These are phyloP conservation scores for Sinapis alba DNA, from an alignment of 441 rosid genomes.

Conservation along the genomic window DNA sequence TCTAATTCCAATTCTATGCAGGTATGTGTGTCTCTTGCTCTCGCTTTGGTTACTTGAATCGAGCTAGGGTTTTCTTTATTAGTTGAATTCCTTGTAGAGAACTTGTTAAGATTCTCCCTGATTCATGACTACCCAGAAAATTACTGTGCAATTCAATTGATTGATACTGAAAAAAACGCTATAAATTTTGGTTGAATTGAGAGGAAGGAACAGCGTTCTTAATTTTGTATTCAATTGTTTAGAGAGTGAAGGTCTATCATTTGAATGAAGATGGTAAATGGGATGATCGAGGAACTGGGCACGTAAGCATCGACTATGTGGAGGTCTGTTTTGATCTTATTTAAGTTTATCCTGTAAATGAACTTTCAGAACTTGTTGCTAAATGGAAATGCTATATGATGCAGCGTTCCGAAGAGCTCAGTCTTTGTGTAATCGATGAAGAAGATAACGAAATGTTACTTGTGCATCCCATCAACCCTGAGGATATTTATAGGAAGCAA, in stretches of 20 bases:
- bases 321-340: slow-evolving; percentile 75
- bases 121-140: not conserved
- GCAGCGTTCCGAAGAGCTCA: slow-evolving; percentile 93
- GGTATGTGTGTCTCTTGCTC: slow-evolving; percentile 48
- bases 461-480: slow-evolving; percentile 82
- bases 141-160: slow-evolving; percentile 8
- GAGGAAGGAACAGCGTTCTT: not conserved
- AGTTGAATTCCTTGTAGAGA: slow-evolving; percentile 19
- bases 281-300: slow-evolving; percentile 99
- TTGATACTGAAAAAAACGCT: not conserved
- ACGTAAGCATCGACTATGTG: slow-evolving; percentile 83
- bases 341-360: slow-evolving; percentile 7
- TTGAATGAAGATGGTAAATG: slow-evolving; percentile 93
- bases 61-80: slow-evolving; percentile 26
- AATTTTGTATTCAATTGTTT: slow-evolving; percentile 35
- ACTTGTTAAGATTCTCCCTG: not conserved
- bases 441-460: slow-evolving; percentile 94
- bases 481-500: slow-evolving; percentile 96
- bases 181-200: not conserved
- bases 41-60: slow-evolving; percentile 24
- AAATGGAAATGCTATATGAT: slow-evolving; percentile 27
- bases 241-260: slow-evolving; percentile 98
- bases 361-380: slow-evolving; percentile 14
- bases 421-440: slow-evolving; percentile 85
- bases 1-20: slow-evolving; percentile 82